Conservation (phyloP, 1,139 yeast genomes). For the Magnusiomyces sp. region DNA sequence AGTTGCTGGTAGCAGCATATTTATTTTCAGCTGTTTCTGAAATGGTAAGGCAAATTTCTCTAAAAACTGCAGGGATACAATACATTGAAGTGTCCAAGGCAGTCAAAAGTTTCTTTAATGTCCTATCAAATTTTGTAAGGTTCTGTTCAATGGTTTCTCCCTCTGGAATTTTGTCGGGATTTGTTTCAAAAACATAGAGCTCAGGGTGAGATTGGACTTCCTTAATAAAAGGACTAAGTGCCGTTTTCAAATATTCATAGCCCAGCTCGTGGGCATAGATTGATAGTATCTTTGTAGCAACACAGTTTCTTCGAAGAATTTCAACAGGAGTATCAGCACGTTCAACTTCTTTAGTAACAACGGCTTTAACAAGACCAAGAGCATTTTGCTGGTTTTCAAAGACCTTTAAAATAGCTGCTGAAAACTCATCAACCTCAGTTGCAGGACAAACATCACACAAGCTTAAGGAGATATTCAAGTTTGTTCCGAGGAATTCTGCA, state of each 20-base stretch:
- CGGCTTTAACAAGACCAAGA: conserved; percentile 47
- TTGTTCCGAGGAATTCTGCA: conserved; percentile 23
- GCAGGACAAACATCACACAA: conserved; percentile 45
- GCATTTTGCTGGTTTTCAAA: conserved; percentile 48
- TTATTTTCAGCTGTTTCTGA: conserved; percentile 46
- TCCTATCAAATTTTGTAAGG: conserved; percentile 46
- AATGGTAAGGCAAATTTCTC: conserved; percentile 55
- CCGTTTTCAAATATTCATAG: conserved; percentile 43
- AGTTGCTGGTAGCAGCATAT: conserved; percentile 57
- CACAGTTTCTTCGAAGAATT: conserved; percentile 70
- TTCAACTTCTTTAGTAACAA: conserved; percentile 55
- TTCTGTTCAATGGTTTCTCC: conserved; percentile 38
- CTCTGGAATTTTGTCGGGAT: conserved; percentile 33
- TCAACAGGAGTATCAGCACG: conserved; percentile 58
- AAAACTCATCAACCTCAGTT: conserved; percentile 63
- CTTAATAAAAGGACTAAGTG: conserved; percentile 48
- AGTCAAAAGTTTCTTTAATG: conserved; percentile 47
- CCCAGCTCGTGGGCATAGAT: conserved; percentile 65
- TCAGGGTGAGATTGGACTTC: conserved; percentile 46
- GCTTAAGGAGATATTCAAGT: conserved; percentile 19
- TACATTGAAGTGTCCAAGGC: conserved; percentile 46
- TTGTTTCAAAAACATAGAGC: conserved; percentile 54
- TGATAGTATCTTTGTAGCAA: conserved; percentile 69
- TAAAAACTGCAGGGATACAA: conserved; percentile 53
- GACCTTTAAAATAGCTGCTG: conserved; percentile 59